Evolutionary conservation across 176 grass and related monocot species (phyloP), one percentile per base, ranked within the genome.

Genomic region (Areca catechu): DNA sequence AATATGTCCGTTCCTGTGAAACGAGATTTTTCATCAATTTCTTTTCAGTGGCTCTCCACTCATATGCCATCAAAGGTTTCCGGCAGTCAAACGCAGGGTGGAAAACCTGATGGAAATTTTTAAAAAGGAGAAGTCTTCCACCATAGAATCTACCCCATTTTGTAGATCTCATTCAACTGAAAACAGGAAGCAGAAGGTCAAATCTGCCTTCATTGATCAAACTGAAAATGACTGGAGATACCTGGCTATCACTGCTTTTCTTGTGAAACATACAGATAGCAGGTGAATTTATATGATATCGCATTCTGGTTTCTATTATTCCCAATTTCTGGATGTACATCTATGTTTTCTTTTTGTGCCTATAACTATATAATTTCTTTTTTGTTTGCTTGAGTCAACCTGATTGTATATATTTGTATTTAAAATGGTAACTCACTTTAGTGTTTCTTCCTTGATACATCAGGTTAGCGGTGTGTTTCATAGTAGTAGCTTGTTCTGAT

Each of bases 211-310:
- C 56, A 25, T 75, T 66, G 74, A 80, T 68, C 80, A 75, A 56
- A 72, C 77, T 61, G 83, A 88, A 77, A 97, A 97, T 80, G 93
- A 97, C 30, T 97, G 93, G 93, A 85, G 93, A 80, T 91, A 97
- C 76, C 78, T 97, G 77, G 82, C 93, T 23, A 83, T 97, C 53
- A 97, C 93, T 62, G 81, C 80, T 73, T 97, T 97, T 85, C 63
- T 88, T 79, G 62, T 97, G 80, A 91, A 79, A 58, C 81, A 82
- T 63, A 53, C 6, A 20, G 50, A 78, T 60, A 68, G 68, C 22
- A 88, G 82, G 92, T 91, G 63, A 85, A 73, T 54, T 61, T 6
- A 18, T 48, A 56, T 22, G 29, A n/a, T n/a, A 43, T 43, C 7
- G 1, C 34, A 43, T 43, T 14, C 34, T 43, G 6, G 34, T 43